phyloP scores from a whole-genome alignment of 2,329 filamentous ascomycete species.

The Apiospora koreana region DNA sequence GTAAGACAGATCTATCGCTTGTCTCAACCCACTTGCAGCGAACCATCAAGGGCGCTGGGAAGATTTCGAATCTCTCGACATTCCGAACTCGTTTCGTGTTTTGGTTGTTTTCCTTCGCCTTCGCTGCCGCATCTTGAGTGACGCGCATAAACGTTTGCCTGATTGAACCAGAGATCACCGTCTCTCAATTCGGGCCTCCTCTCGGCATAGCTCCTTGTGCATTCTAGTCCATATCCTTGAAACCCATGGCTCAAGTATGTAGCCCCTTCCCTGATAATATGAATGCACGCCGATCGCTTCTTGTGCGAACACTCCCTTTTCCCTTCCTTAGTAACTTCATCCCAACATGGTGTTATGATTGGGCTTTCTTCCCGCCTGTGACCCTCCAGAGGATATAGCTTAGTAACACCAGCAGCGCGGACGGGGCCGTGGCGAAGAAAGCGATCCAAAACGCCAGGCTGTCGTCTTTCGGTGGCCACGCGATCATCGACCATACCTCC shows the following conservation, averaged over 20 bases:
- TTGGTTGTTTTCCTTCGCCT: background rate
- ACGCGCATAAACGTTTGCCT: background rate
- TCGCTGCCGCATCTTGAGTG: background rate
- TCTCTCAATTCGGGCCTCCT: background rate
- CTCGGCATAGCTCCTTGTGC: background rate
- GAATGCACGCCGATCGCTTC: too few species aligned
- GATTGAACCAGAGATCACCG: background rate
- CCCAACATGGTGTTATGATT: background rate
- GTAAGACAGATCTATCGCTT: background rate
- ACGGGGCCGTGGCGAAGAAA: background rate
- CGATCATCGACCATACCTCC: background rate
- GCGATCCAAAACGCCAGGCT: constrained; percentile 14
- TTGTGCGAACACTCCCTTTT: too few species aligned
- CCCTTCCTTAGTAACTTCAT: background rate
- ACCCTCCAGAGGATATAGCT: background rate
- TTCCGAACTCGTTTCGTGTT: background rate
- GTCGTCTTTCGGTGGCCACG: constrained; percentile 11
- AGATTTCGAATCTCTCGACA: background rate
- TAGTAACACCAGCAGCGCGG: constrained; percentile 1
- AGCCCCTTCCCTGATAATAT: too few species aligned
- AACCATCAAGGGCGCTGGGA: background rate
- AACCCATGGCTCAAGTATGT: too few species aligned
- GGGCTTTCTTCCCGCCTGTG: background rate
- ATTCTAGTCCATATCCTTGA: too few species aligned
- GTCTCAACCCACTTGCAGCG: background rate